These are phyloP conservation scores for Chenopodium formosanum DNA, from an alignment of 148 eudicot species.

Conservation along the genomic window DNA sequence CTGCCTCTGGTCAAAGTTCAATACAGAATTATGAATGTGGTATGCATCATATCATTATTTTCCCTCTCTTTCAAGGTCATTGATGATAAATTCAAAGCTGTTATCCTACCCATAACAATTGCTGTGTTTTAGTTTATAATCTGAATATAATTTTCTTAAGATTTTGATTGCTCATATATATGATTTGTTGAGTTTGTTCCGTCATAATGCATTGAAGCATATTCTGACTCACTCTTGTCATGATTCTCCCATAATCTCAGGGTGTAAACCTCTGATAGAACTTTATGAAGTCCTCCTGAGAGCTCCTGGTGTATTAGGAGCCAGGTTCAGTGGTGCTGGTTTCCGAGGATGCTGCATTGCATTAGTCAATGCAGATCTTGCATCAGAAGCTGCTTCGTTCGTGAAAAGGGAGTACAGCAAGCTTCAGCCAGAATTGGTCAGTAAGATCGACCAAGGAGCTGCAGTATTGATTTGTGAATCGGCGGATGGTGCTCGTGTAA, in stretches of 20 bases:
- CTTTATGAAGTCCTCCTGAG: constrained; percentile 70
- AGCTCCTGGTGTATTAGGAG: constrained; percentile 85
- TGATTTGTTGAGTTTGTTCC: background rate
- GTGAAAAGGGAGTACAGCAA: constrained; percentile 59
- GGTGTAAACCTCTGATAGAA: constrained; percentile 85
- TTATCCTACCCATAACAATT: background rate
- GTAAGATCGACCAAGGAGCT: constrained; percentile 46
- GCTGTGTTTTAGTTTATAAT: too few relatives aligned
- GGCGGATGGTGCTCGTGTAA: constrained; percentile 70
- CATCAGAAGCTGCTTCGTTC: constrained; percentile 60
- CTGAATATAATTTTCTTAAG: background rate
- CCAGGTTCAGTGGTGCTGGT: constrained; percentile 97
- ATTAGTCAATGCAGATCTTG: constrained; percentile 62
- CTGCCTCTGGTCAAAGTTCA: constrained; percentile 91
- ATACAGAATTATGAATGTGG: constrained; percentile 94
- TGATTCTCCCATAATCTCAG: constrained; percentile 29
- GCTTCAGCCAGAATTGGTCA: constrained; percentile 64
- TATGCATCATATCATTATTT: constrained; percentile 30
- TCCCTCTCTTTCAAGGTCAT: background rate
- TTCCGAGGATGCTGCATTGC: constrained; percentile 97
- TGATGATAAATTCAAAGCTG: background rate
- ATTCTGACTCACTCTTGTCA: background rate
- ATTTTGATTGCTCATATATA: background rate
- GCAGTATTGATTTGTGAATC: constrained; percentile 75
- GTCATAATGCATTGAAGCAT: background rate